These are phyloP conservation scores for Colletotrichum somersetense DNA, from an alignment of 2,329 filamentous ascomycete species.

Conservation along the genomic window DNA sequence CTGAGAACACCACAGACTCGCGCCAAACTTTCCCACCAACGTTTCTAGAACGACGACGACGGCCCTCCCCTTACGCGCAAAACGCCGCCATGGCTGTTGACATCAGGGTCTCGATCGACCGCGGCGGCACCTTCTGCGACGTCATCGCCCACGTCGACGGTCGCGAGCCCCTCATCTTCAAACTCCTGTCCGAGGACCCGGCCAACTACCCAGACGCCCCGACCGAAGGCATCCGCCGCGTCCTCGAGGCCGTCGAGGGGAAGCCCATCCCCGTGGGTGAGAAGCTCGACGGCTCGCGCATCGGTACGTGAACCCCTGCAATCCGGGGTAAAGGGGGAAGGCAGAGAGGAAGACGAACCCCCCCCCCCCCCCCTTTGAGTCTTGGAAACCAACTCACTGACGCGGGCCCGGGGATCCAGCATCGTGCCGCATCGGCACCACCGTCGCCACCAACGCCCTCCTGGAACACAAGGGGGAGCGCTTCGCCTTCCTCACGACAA, in stretches of 20 bases:
- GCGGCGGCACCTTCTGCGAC: conserved; percentile 82
- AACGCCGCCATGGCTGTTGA: conserved; percentile 38
- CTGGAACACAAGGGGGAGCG: conserved; percentile 78
- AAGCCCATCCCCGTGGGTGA: conserved; percentile 62
- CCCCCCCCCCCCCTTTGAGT: too few species aligned
- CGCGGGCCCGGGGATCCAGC: conserved; percentile 59
- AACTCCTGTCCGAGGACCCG: conserved; percentile 80
- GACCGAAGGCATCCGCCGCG: conserved; percentile 76
- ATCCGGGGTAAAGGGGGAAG: not conserved
- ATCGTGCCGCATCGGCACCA: conserved; percentile 81
- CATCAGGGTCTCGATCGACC: conserved; percentile 58
- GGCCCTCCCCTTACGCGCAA: not conserved
- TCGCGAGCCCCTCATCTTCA: conserved; percentile 78
- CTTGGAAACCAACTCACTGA: not conserved
- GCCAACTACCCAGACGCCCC: conserved; percentile 79
- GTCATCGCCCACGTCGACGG: conserved; percentile 75
- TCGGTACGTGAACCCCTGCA: conserved; percentile 44
- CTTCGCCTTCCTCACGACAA: conserved; percentile 78
- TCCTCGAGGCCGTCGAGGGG: conserved; percentile 72
- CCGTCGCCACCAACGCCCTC: conserved; percentile 81
- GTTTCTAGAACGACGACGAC: not conserved
- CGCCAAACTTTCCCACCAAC: not conserved
- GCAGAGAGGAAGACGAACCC: too few species aligned
- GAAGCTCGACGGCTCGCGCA: conserved; percentile 51
- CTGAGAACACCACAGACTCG: not conserved